Base-by-base conservation (phyloP, 306 rosid species). In the Bauhinia variegata region DNA sequence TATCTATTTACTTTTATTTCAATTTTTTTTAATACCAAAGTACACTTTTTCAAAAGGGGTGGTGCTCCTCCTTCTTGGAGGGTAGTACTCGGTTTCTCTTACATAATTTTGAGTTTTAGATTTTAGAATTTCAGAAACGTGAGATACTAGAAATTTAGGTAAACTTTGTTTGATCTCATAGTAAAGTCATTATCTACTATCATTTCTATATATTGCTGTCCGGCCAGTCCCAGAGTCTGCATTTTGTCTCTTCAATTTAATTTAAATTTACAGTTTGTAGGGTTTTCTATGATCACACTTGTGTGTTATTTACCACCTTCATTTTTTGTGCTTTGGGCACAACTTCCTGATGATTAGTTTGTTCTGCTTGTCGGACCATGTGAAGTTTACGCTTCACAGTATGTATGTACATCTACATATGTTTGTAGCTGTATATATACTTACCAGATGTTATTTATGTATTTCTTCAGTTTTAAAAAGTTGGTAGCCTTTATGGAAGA, bases 401-500 rank as follows among this genome's bases (percentile, higher is more conserved):
- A n/a, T 52, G 33, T 49, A 11, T 54, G 67, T 67, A 14, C 38
- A 13, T 23, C 3, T 43, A 23, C 47, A 50, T 43, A 60, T 68
- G 57, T 10, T 41, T 61, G 34, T 30, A 60, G 51, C 60, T 68
- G 50, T 50, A 56, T 54, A 36, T 15, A 23, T 10, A 23, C 75
- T 72, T 67, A 79, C 70, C 57, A 14, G 73, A 52, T 73, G 44
- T 77, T 64, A 30, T 36, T 69, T 82, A 19, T 60, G 50, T 77
- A 31, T 76, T 60, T 84, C 67, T 65, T 68, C 85, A 92, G 98
- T 70, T 87, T 89, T 77, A 80, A 81, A 75, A 89, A 79, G 85
- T 76, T 92, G 83, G 68, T 84, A 61, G 67, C 85, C 49, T 57
- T 74, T 65, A 83, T 79, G 78, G 78, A 84, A 82, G 89, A 83